These are phyloP conservation scores for Monosporozyma aquatica DNA, from an alignment of 805 yeast genomes.

Conservation along the genomic window DNA sequence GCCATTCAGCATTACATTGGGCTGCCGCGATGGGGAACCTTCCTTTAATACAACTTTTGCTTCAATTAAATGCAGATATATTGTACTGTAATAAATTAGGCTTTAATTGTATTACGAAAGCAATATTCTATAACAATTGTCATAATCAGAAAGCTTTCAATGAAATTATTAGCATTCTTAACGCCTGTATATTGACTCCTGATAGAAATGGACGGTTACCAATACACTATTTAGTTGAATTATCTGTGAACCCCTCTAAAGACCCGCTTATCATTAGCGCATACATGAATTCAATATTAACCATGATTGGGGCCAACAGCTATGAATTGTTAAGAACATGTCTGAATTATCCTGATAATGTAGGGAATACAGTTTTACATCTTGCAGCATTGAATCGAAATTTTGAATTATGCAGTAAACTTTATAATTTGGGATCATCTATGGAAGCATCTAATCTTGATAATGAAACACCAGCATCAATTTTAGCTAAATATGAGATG, in stretches of 20 bases:
- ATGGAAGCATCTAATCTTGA: conserved; percentile 23
- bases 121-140: conserved; percentile 65
- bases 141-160: conserved; percentile 54
- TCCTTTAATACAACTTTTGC: conserved; percentile 48
- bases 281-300: conserved; percentile 44
- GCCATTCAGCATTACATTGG: conserved; percentile 79
- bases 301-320: conserved; percentile 33
- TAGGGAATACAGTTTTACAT: conserved; percentile 82
- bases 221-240: conserved; percentile 54
- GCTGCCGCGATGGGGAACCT: conserved; percentile 70
- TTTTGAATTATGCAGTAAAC: conserved; percentile 25
- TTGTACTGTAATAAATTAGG: conserved; percentile 46
- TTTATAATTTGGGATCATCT: conserved; percentile 27
- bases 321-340: conserved; percentile 45
- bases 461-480: conserved; percentile 25
- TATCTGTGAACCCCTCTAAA: conserved; percentile 42
- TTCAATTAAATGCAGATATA: conserved; percentile 52
- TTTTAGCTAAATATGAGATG: conserved; percentile 23
- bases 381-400: conserved; percentile 44
- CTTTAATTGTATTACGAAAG: conserved; percentile 59
- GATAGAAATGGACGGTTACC: conserved; percentile 68
- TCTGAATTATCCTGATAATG: conserved; percentile 65
- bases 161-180: conserved; percentile 48
- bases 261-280: conserved; percentile 42
- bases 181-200: conserved; percentile 59